A percentile compares a stretch with the other conserved stretches of the same genome.
Conservation (phyloP, 495 filamentous ascomycete genomes). For the Neurospora sp. region DNA sequence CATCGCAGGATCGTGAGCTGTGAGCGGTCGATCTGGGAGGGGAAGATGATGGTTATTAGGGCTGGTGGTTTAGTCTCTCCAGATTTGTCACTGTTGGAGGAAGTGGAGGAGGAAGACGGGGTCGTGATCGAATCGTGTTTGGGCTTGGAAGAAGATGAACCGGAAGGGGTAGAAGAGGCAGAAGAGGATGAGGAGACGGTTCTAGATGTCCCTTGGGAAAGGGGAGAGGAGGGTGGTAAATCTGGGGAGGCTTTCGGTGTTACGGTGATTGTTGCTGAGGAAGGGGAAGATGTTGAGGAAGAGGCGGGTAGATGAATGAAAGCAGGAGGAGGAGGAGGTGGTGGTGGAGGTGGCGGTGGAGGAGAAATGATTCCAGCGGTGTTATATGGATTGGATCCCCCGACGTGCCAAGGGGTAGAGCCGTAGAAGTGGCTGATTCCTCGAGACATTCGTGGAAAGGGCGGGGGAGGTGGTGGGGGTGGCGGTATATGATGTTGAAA, state of each 20-base stretch:
- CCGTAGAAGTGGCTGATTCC: background rate
- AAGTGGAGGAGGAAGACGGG: background rate
- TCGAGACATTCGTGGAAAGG: background rate
- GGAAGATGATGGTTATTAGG: background rate
- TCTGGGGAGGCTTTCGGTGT: slow-evolving; percentile 14
- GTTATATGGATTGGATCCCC: background rate
- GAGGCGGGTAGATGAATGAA: slow-evolving; percentile 7
- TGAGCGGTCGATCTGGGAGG: background rate
- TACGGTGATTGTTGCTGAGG: slow-evolving; percentile 13
- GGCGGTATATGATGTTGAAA: background rate
- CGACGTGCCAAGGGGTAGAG: background rate
- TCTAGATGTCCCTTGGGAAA: background rate
- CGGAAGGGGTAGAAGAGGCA: background rate
- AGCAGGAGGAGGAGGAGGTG: slow-evolving; percentile 19
- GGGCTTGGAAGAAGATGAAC: background rate
- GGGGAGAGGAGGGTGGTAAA: background rate
- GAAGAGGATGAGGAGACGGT: slow-evolving; percentile 1
- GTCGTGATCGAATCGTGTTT: background rate
- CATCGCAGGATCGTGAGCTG: background rate
- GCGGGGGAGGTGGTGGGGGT: background rate
- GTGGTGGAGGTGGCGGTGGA: slow-evolving; percentile 22
- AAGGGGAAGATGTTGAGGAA: slow-evolving; percentile 10
- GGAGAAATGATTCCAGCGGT: background rate
- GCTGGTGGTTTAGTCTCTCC: background rate
- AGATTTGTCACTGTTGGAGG: background rate